phyloP scores from a whole-genome alignment of 2,329 filamentous ascomycete genomes.

The Diaporthe sp. region DNA sequence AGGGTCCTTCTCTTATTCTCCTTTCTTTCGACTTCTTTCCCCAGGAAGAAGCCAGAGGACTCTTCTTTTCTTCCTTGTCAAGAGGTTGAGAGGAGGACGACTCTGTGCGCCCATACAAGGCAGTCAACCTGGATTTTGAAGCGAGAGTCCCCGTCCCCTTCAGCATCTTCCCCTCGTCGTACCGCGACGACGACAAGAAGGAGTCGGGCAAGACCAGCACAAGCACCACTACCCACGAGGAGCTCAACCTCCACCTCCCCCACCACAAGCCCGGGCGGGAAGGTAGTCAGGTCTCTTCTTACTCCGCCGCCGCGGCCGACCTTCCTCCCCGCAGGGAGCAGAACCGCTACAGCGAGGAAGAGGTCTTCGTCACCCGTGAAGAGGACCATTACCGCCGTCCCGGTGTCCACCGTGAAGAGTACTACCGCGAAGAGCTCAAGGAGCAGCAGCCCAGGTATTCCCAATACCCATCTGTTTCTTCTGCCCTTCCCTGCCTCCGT shows the following conservation, averaged over 20 bases:
- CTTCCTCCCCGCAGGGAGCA: constrained; percentile 71
- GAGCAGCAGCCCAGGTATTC: constrained; percentile 41
- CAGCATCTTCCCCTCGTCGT: constrained; percentile 99
- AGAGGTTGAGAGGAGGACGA: constrained; percentile 58
- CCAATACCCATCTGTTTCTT: constrained; percentile 40
- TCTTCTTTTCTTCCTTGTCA: constrained; percentile 75
- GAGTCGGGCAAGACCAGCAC: constrained; percentile 67
- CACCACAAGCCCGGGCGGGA: constrained; percentile 95
- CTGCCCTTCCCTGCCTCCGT: background rate
- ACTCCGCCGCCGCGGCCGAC: constrained; percentile 68
- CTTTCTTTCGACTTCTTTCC: constrained; percentile 64
- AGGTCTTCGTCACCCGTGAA: constrained; percentile 84
- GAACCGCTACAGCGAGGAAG: constrained; percentile 79
- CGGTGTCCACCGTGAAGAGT: constrained; percentile 68
- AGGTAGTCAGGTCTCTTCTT: constrained; percentile 79
- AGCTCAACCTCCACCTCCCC: constrained; percentile 84
- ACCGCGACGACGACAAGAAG: constrained; percentile 64
- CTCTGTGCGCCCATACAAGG: constrained; percentile 67
- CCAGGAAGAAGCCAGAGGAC: constrained; percentile 58
- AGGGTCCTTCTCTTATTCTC: constrained; percentile 52
- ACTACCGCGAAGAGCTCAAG: constrained; percentile 64
- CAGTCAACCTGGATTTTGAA: constrained; percentile 99
- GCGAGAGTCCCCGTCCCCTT: constrained; percentile 98
- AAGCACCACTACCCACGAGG: constrained; percentile 77
- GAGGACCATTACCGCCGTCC: constrained; percentile 82